Percentiles rank a stretch among this genome's conserved stretches.
Evolutionary conservation across 2,329 filamentous ascomycete species (phyloP).

Genomic region (Leptographium flavum): DNA sequence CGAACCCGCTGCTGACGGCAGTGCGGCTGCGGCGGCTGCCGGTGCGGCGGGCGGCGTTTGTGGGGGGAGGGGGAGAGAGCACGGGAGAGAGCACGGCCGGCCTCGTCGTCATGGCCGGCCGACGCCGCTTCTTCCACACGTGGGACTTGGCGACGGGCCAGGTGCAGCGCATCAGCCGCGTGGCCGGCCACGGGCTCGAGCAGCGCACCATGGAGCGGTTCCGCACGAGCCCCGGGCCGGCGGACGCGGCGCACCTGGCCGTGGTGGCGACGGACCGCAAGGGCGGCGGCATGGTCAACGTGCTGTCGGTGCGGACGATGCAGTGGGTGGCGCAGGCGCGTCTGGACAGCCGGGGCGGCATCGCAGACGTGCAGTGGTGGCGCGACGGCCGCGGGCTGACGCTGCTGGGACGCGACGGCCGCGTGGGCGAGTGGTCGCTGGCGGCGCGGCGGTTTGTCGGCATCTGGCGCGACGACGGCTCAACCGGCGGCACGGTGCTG

Average conservation of each 20-base stretch:
- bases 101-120: conserved; percentile 76
- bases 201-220: conserved; percentile 87
- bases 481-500: conserved; percentile 70
- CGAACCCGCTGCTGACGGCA: conserved; percentile 81
- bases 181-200: conserved; percentile 64
- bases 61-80: no score
- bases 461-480: conserved; percentile 82
- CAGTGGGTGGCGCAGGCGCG: conserved; percentile 81
- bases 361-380: conserved; percentile 93
- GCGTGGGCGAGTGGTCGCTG: conserved; percentile 80
- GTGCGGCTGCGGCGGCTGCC: conserved; percentile 75
- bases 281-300: conserved; percentile 76
- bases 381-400: conserved; percentile 66
- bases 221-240: conserved; percentile 60
- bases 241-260: conserved; percentile 61
- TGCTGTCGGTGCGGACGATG: conserved; percentile 63
- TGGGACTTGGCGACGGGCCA: conserved; percentile 77
- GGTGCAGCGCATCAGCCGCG: conserved; percentile 67
- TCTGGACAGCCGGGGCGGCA: conserved; percentile 66
- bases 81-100: conserved; percentile 52
- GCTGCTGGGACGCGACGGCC: conserved; percentile 73
- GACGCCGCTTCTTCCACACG: conserved; percentile 81
- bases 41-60: conserved; percentile 72
- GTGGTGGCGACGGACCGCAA: conserved; percentile 68
- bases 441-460: conserved; percentile 54